Percentiles rank a stretch among this genome's conserved stretches.
Evolutionary conservation across 2,329 filamentous ascomycete genomes (phyloP).

Genomic region (Aspergillus clavatus): DNA sequence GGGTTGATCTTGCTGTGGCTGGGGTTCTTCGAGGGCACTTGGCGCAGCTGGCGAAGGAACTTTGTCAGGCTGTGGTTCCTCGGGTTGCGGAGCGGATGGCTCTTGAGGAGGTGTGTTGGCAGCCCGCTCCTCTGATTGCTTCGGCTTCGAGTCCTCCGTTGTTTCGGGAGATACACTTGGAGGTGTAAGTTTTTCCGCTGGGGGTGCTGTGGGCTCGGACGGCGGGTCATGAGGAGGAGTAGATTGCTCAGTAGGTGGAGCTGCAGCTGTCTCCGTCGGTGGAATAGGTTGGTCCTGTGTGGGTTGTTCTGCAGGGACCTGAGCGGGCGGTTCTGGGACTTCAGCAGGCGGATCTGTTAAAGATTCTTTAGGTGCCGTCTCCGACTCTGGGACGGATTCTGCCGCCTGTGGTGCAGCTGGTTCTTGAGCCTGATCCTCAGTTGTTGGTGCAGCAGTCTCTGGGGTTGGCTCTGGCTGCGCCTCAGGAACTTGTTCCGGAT

Average conservation of each 20-base stretch:
- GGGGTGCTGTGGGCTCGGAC: neutral
- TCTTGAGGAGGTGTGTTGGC: neutral
- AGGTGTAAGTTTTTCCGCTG: slow-evolving; percentile 2
- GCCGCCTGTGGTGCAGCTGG: neutral
- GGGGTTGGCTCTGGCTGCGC: neutral
- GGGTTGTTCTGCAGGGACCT: neutral
- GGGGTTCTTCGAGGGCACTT: neutral
- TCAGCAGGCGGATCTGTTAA: neutral
- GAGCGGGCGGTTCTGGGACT: neutral
- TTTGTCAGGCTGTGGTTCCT: neutral
- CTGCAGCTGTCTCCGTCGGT: too few species aligned
- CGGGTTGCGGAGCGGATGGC: neutral
- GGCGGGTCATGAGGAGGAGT: neutral
- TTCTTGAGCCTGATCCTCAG: neutral
- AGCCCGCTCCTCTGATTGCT: slow-evolving; percentile 1
- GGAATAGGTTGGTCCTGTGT: too few species aligned
- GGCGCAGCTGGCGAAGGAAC: neutral
- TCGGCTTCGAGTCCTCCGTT: neutral
- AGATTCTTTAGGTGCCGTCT: neutral
- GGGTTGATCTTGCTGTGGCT: neutral
- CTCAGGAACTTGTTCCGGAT: neutral
- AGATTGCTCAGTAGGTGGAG: neutral
- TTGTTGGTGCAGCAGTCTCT: neutral
- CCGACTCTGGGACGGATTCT: neutral
- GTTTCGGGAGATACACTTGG: neutral